Evolutionary conservation across 2,329 filamentous ascomycete genomes (phyloP).

Genomic region (Exophiala xenobiotica): DNA sequence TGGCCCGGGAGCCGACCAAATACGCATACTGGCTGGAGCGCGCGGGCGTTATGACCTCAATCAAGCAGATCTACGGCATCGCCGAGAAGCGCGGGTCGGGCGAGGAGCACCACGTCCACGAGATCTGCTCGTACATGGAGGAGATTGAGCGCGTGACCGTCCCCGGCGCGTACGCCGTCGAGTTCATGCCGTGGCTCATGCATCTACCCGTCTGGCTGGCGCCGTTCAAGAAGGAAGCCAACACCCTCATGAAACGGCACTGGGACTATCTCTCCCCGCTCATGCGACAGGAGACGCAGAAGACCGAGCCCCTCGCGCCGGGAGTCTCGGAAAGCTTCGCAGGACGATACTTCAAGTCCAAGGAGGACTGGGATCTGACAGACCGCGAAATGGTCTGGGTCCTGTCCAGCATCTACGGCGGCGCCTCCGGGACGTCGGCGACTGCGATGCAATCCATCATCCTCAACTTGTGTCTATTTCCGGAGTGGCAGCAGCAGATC

Average conservation of each 20-base stretch:
- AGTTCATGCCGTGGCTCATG: conserved; percentile 34
- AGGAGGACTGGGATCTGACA: conserved; percentile 30
- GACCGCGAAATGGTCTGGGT: conserved; percentile 35
- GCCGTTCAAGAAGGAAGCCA: conserved; percentile 31
- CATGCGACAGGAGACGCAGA: conserved; percentile 33
- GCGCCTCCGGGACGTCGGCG: conserved; percentile 35
- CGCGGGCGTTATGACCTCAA: conserved; percentile 18
- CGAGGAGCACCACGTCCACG: conserved; percentile 14
- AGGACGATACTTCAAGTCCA: conserved; percentile 29
- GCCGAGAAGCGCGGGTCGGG: conserved; percentile 6
- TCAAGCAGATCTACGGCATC: conserved; percentile 17
- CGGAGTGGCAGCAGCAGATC: conserved; percentile 28
- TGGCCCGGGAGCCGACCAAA: conserved; percentile 9
- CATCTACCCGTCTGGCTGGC: conserved; percentile 32
- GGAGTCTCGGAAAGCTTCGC: conserved; percentile 14
- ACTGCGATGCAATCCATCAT: conserved; percentile 35
- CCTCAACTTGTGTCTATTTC: conserved; percentile 33
- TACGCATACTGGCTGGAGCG: conserved; percentile 19
- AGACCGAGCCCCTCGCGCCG: conserved; percentile 24
- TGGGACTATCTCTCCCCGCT: conserved; percentile 33
- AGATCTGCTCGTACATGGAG: conserved; percentile 14
- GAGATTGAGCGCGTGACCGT: conserved; percentile 15
- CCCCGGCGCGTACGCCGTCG: conserved; percentile 33
- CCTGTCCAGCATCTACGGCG: conserved; percentile 35
- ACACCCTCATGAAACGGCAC: conserved; percentile 30